Base-by-base conservation (phyloP, 2,329 filamentous ascomycete species). In the Aspergillus novofumigatus region DNA sequence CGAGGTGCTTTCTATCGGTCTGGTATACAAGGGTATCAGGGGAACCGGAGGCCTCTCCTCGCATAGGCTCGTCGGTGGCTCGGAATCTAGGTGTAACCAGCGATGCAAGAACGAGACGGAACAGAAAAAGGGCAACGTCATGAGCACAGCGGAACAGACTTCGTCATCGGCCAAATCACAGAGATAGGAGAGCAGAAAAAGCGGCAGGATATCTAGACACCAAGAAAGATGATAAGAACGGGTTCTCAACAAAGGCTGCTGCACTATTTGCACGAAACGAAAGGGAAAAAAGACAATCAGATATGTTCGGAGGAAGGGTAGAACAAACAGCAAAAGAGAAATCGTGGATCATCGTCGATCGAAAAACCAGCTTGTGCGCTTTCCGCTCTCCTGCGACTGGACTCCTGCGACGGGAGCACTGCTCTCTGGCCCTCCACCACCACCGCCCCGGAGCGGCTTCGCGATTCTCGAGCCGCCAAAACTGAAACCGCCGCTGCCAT, bases 341-440 rank as follows among this genome's bases (percentile, higher is more conserved):
- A 65, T 65, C 62, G 63, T 62, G 62, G 63, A 71, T 74, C 65
- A 76, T 71, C 74, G 72, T 63, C 72, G 70, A 65, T 79, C 73
- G 65, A 79, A 79, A 67, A 80, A 80, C 78, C 78, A 80, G 68
- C 77, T 80, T 56, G 81, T 91, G 52, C 81, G 85, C 58, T 87
- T 92, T 66, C 81, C 84, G 1, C 87, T 83, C 42, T 89, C 86
- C 65, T 88, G 90, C 26, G 87, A 90, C 72, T 88, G 88, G 59
- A 89, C 78, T 29, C 69, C 71, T 38, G 75, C 72, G 51, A 74
- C 62, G 32, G 73, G 71, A 44, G 67, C 68, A 53, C 70, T 71
- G 60, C 72, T 74, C 53, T 69, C 67, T 20, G 65, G 65, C 44
- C 68, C 69, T 35, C 68, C 70, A 29, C 68, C 70, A 29, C 73